Evolutionary conservation across 148 eudicot genomes (phyloP), one percentile per base, ranked within the genome.

Genomic region (Polygonum aviculare): DNA sequence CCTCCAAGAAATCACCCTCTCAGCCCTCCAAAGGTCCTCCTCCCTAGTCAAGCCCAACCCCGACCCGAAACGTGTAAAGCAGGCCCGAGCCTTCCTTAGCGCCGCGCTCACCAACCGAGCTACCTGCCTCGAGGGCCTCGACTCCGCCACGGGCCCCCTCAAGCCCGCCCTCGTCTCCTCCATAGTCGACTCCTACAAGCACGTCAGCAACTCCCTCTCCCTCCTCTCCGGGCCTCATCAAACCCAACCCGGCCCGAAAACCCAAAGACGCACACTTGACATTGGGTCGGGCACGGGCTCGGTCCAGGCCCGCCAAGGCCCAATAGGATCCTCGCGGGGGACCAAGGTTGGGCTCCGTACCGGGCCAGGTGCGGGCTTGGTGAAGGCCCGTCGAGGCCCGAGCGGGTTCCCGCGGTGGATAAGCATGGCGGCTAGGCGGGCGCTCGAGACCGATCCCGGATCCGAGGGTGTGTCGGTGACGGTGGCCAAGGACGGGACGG

Each of bases 61-160:
- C 76, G 51, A 79, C 78, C 57, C 79, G 50, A 63, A 82, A 54
- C 10, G 75, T 79, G 18, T 50, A 3, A 12, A 74, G 14, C 94
- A 88, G 78, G 89, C 91, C 3, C 82, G 82, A 62, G 78, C 90
- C 3, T 83, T 86, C 71, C 86, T 96, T 1, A 87, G 87, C 57
- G 99, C 94, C 49, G 88, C 98, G 44, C 82, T 93, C 7, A 91
- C 98, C 12, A 96, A 93, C 79, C 93, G 82, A 81, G 82, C 73
- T 75, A 96, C 99, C 2, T 96, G 99, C 80, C 83, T 93, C 55
- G 99, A 96, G 74, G 98, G 99, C 22, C 77, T 96, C 5, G 82
- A 78, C 57, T 83, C 86, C 15, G 87, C 93, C 0, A 76, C 88
- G 0, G 98, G 99, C 6, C 83, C 94, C 4, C 69, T 69, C 33